phyloP scores from a whole-genome alignment of 2,329 filamentous ascomycete genomes.

The Clarireedia sp. region DNA sequence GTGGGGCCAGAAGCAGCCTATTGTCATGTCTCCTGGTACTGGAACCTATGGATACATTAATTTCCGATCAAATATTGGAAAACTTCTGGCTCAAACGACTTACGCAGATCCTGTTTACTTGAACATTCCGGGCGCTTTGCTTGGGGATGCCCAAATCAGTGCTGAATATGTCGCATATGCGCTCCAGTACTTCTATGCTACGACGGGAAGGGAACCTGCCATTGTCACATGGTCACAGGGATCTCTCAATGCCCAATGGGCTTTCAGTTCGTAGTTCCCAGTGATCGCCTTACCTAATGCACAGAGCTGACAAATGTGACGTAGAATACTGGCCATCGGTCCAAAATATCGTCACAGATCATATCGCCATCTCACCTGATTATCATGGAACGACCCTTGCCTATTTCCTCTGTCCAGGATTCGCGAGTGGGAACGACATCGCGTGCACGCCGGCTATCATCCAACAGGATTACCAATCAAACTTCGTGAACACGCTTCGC shows the following conservation, averaged over 20 bases:
- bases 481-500: conserved; percentile 37
- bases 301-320: neutral
- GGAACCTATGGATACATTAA: conserved; percentile 37
- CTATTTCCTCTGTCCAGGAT: conserved; percentile 22
- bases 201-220: conserved; percentile 32
- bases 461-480: conserved; percentile 40
- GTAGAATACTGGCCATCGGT: conserved; percentile 46
- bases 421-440: neutral
- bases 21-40: conserved; percentile 47
- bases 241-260: conserved; percentile 47
- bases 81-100: conserved; percentile 35
- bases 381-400: conserved; percentile 41
- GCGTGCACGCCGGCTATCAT: neutral
- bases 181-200: conserved; percentile 45
- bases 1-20: conserved; percentile 37
- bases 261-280: conserved; percentile 31
- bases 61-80: conserved; percentile 36
- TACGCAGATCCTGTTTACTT: conserved; percentile 46
- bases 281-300: neutral
- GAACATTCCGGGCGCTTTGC: conserved; percentile 42
- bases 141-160: conserved; percentile 43
- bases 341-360: conserved; percentile 37
- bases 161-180: conserved; percentile 50
- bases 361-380: conserved; percentile 45
- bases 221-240: conserved; percentile 50